Base-by-base conservation (phyloP, 371 early-diverging fungal species). In the Entomophthora muscae region DNA sequence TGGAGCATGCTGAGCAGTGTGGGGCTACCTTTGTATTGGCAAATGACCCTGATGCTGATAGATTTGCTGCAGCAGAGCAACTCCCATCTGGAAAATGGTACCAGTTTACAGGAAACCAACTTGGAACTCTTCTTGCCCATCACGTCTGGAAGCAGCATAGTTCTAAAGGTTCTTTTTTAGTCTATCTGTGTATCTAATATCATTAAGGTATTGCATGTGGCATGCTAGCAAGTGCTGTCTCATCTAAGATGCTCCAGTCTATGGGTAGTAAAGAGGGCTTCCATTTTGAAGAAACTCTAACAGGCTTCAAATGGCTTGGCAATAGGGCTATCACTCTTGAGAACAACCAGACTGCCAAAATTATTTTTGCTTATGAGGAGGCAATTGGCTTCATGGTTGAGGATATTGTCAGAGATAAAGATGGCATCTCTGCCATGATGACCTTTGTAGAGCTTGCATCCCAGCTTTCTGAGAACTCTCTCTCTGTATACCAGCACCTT, bases 21-120 rank as follows among this genome's bases (percentile, higher is more conserved):
- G 73, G 73, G 23, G 77, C 80, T 26, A 68, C 64, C 7, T 69
- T 94, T 29, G 89, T 96, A n/a, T 70, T 96, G 32, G 95, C 96
- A n/a, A 96, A 94, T 71, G 97, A 96, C 69, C 97, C 97, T 1
- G 97, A 96, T 74, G 97, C 93, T n/a, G 97, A 96, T 72, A 82
- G 97, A 29, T 80, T 96, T 53, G 90, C 94, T 1, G 83, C 85
- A 33, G 91, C 93, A 51, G 93, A 95, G 74, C 78, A 79, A 69
- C 80, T 78, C 65, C 61, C 76, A 12, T 69, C 72, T 53, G 86
- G 84, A 32, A 74, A 80, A 66, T 96, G 95, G 95, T 69, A 77
- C 27, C 66, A 84, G 29, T 91, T 93, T 32, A 88, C 83, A 21
- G 97, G 96, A 56, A 91, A 96, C 69, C 86, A 95, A 75, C 83